Conservation (phyloP, 176 grass and related monocot genomes). For the Luzula sylvatica region DNA sequence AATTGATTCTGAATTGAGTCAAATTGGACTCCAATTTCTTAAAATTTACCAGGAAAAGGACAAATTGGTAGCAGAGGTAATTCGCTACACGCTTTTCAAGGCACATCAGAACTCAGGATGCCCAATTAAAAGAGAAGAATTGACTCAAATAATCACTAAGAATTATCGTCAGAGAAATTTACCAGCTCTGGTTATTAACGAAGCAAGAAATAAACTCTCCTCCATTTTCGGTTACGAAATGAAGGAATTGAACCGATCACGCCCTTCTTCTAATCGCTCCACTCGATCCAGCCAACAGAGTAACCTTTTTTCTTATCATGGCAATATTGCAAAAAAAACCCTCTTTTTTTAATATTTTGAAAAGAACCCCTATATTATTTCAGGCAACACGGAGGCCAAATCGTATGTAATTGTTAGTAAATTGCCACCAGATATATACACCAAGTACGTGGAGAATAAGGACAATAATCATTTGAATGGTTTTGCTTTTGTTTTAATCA, state of each 20-base stretch:
- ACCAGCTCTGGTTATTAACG: slow-evolving; percentile 65
- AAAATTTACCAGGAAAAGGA: slow-evolving; percentile 65
- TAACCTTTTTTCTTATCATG: background rate
- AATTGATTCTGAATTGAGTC: background rate
- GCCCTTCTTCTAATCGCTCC: slow-evolving; percentile 36
- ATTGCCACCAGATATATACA: slow-evolving; percentile 47
- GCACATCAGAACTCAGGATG: slow-evolving; percentile 56
- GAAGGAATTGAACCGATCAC: slow-evolving; percentile 70
- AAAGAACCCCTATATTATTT: background rate
- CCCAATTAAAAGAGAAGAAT: slow-evolving; percentile 83
- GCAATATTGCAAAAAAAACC: too few relatives aligned
- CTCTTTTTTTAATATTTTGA: too few relatives aligned
- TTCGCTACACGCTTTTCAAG: slow-evolving; percentile 73
- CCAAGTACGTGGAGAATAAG: slow-evolving; percentile 53
- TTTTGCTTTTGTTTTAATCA: slow-evolving; percentile 60
- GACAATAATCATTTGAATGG: slow-evolving; percentile 44
- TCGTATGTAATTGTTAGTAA: slow-evolving; percentile 60
- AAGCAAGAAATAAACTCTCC: slow-evolving; percentile 52
- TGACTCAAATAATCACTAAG: slow-evolving; percentile 72
- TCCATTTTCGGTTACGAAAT: slow-evolving; percentile 76
- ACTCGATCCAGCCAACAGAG: slow-evolving; percentile 43
- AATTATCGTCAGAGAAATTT: slow-evolving; percentile 68
- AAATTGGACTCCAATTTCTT: slow-evolving; percentile 5
- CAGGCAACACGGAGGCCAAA: slow-evolving; percentile 50
- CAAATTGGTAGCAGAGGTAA: slow-evolving; percentile 80